Base-by-base conservation (phyloP, 345 rosid genomes). In the Arabidopsis thaliana region DNA sequence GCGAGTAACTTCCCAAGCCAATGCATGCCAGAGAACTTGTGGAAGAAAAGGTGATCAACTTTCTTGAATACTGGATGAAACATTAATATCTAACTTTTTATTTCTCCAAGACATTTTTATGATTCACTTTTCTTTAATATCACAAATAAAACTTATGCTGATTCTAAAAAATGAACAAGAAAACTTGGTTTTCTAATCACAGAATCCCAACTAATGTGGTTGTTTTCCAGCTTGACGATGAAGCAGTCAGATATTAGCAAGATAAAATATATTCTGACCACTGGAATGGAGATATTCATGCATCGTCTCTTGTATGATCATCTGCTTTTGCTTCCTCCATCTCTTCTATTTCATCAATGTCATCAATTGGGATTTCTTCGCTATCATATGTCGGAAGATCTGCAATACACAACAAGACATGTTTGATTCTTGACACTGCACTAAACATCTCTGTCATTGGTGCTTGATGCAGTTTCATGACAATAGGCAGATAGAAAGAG, bases 311-410 rank as follows among this genome's bases (percentile, higher is more conserved):
- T 8, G 73, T 59, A 3, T 71, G 51, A 16, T 83, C 78, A 20
- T 41, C 71, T 45, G 48, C 79, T 62, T 76, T 73, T 33, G 45
- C 81, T 38, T 85, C 90, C 2, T 38, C 78, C 40, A 45, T 71
- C 75, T 87, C 96, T 72, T 88, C 97, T 44, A 69, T 32, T 51
- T 89, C 95, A 73, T 91, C 97, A 67, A 74, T 80, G 76, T 90
- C 98, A 59, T 90, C 93, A 28, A 94, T 57, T 10, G 86, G 93
- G 70, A 90, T 94, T 69, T 85, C 97, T 79, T 91, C 89, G 44
- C 77, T 81, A 82, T 91, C 69, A 59, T 59, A 52, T 32, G 33
- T 75, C 30, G 38, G 5, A 24, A 74, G 46, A 71, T 83, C 94
- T 87, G 73, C 40, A 80, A 66, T 51, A 66, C 51, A 57, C 60